Evolutionary conservation across 306 rosid genomes (phyloP).

Genomic region (Pyrus betulifolia): DNA sequence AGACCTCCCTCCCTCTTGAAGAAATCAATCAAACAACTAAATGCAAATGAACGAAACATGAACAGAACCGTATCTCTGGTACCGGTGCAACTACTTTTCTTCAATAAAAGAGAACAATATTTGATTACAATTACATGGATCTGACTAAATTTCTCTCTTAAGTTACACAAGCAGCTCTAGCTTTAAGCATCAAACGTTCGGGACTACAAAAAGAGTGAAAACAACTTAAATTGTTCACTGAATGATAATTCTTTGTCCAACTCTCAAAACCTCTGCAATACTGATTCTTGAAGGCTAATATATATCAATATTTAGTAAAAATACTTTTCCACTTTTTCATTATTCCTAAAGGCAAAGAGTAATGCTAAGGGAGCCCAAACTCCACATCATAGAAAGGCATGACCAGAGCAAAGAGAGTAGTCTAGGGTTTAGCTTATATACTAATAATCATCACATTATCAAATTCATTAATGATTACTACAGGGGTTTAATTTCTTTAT

Average conservation of each 20-base stretch:
- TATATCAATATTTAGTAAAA: not conserved
- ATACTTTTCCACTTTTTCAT: too few relatives aligned
- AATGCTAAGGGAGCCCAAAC: too few relatives aligned
- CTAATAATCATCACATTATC: not conserved
- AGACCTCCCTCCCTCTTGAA: not conserved
- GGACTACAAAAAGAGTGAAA: not conserved
- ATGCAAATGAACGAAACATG: not conserved
- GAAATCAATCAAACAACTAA: not conserved
- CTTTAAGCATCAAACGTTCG: not conserved
- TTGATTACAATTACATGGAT: too few relatives aligned
- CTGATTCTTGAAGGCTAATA: not conserved
- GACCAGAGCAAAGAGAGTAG: too few relatives aligned
- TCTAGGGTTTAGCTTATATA: too few relatives aligned
- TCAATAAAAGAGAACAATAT: not conserved
- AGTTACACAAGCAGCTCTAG: not conserved
- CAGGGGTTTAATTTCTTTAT: not conserved
- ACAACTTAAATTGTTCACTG: not conserved
- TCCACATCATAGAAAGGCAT: too few relatives aligned
- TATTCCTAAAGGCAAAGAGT: not conserved
- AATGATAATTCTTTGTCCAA: not conserved
- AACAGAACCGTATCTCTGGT: not conserved
- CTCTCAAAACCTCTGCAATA: not conserved
- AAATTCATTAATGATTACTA: not conserved
- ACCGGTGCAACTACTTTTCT: not conserved
- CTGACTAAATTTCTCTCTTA: too few relatives aligned